Percentiles rank a stretch among this genome's conserved stretches.
These are phyloP conservation scores for Neodidymelliopsis sp. DNA, from an alignment of 2,329 filamentous ascomycete genomes.

Conservation along the genomic window DNA sequence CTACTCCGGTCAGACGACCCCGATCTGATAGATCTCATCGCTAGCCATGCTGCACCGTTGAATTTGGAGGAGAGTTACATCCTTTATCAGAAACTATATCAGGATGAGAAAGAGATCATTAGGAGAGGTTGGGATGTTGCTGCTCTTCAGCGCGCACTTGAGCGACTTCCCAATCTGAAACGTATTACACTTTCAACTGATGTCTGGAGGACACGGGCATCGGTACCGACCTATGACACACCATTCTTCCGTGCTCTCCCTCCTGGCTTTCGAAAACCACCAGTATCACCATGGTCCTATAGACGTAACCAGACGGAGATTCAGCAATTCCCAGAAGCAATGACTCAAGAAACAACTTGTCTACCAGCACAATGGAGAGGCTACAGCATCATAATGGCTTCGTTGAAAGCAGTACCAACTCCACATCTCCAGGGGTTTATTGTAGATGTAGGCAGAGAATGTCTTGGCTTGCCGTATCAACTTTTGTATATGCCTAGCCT, in stretches of 20 bases:
- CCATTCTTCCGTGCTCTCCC: conserved; percentile 55
- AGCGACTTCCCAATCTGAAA: conserved; percentile 46
- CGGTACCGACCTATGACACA: conserved; percentile 52
- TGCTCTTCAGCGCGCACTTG: conserved; percentile 46
- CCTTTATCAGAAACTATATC: conserved; percentile 44
- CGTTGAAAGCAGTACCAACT: conserved; percentile 31
- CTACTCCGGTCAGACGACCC: conserved; percentile 23
- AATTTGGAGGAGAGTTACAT: conserved; percentile 32
- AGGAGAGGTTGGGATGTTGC: conserved; percentile 34
- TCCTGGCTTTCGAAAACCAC: conserved; percentile 50
- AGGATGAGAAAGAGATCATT: conserved; percentile 45
- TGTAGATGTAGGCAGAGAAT: conserved; percentile 37
- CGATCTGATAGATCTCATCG: conserved; percentile 24
- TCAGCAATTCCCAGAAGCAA: background rate
- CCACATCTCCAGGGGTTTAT: conserved; percentile 47
- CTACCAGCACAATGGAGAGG: conserved; percentile 39
- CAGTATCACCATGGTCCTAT: conserved; percentile 45
- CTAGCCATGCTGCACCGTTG: conserved; percentile 23
- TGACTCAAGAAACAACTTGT: no score
- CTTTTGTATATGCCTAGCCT: conserved; percentile 6
- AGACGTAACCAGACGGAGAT: background rate
- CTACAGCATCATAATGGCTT: conserved; percentile 37
- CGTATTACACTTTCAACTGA: conserved; percentile 52
- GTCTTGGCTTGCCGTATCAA: conserved; percentile 10
- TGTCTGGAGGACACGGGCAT: conserved; percentile 47